Percentiles rank a stretch among this genome's conserved stretches.
phyloP scores from a whole-genome alignment of 2,329 filamentous ascomycete genomes.

The Samsoniella hepiali region DNA sequence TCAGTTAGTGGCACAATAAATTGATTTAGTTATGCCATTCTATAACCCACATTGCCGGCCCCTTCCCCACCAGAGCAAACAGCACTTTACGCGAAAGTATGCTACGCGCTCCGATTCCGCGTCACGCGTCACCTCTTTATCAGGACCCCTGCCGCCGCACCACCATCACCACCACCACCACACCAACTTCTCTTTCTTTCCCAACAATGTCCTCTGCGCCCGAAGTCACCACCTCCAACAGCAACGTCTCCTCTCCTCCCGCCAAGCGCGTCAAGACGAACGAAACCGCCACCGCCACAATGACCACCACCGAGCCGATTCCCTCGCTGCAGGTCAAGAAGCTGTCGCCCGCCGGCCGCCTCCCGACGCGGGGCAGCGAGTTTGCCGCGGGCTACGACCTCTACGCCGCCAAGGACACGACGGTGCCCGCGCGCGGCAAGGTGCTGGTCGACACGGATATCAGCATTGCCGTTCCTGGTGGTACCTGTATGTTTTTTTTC shows the following conservation, averaged over 20 bases:
- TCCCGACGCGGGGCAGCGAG: slow-evolving; percentile 84
- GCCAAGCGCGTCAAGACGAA: slow-evolving; percentile 75
- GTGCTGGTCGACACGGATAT: slow-evolving; percentile 88
- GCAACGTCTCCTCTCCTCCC: slow-evolving; percentile 64
- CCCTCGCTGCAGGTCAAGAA: slow-evolving; percentile 84
- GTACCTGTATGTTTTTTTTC: slow-evolving; percentile 67
- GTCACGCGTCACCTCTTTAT: slow-evolving; percentile 14
- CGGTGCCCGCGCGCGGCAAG: slow-evolving; percentile 79
- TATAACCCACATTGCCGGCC: not conserved
- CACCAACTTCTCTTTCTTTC: not conserved
- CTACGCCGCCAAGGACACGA: slow-evolving; percentile 72
- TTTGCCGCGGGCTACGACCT: slow-evolving; percentile 94
- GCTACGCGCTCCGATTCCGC: slow-evolving; percentile 9
- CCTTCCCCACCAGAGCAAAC: not conserved
- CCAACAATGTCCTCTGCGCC: slow-evolving; percentile 14
- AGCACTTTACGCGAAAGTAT: not conserved
- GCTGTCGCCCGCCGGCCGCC: slow-evolving; percentile 71
- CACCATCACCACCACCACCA: not conserved
- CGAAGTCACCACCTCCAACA: not conserved
- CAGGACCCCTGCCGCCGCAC: not conserved
- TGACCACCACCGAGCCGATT: slow-evolving; percentile 32
- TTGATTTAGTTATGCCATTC: no score
- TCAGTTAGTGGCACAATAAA: no score
- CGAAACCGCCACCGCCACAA: slow-evolving; percentile 28
- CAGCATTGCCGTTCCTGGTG: slow-evolving; percentile 82